Evolutionary conservation across 495 filamentous ascomycete genomes (phyloP), one percentile per base, ranked within the genome.

Genomic region (Hyaloscypha bicolor): DNA sequence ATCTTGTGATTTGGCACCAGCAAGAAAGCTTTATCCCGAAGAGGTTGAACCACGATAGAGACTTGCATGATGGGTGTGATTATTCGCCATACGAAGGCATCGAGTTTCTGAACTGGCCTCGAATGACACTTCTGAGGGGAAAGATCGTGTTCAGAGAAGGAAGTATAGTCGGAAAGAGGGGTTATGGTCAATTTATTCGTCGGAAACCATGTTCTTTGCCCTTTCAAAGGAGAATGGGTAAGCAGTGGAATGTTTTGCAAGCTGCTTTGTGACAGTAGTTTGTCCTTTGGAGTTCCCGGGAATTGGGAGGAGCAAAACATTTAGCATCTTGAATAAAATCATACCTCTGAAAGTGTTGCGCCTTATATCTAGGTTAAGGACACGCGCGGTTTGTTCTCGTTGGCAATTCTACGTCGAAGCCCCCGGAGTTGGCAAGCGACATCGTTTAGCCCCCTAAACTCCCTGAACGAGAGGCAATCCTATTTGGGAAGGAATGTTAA

Each of bases 221-320:
- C 29, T 29, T 29, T 29, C 53, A 29, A 19, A 29, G n/a, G 53
- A 29, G 53, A n/a, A 29, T 30, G 53, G 53, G 22, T 4, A 56
- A 56, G 21, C 21, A 56, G n/a, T 56, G 53, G 53, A 19, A 56
- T 53, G 51, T 53, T 8, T 53, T 53, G 22, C 51, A 53, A 53
- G 51, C 51, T 37, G 35, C 35, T 8, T 37, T 37, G 35, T 37
- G 12, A 37, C 35, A 37, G 35, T 37, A 3, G 35, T 37, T 37
- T 37, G 8, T 37, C 8, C 35, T 37, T 37, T 12, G 6, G 12
- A 37, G 6, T 12, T 37, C 6, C 35, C 6, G 12, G 35, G 8
- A 37, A 37, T 37, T 37, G 35, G 35, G 35, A 12, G 35, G 8
- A 1, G 8, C 35, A 37, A 37, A 37, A 37, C 3, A 37, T 37